These are phyloP conservation scores for Ogataea naganishii DNA, from an alignment of 805 yeast species.

Conservation along the genomic window DNA sequence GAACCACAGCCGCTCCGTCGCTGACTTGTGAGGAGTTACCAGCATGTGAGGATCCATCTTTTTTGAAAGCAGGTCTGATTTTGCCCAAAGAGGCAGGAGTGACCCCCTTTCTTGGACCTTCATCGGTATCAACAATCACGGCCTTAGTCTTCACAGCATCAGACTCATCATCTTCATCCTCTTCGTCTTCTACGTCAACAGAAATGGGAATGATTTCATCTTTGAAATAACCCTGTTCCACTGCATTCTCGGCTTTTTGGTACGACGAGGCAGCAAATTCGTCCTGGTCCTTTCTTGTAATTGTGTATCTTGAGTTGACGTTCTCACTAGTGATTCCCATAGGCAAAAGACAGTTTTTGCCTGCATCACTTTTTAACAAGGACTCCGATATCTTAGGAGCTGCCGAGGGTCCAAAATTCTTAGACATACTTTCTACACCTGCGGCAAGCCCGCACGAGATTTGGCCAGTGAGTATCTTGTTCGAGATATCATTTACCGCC, in stretches of 20 bases:
- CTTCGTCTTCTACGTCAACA: constrained; percentile 45
- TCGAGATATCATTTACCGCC: constrained; percentile 85
- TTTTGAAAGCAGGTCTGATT: constrained; percentile 79
- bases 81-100: constrained; percentile 68
- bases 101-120: constrained; percentile 86
- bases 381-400: constrained; percentile 49
- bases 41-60: constrained; percentile 83
- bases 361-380: constrained; percentile 34
- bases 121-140: constrained; percentile 29
- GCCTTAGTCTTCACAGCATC: constrained; percentile 24
- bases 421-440: constrained; percentile 94
- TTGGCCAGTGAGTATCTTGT: constrained; percentile 80
- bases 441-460: constrained; percentile 85
- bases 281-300: constrained; percentile 72
- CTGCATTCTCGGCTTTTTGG: constrained; percentile 75
- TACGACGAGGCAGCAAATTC: constrained; percentile 83
- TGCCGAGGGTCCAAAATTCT: constrained; percentile 75
- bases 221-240: constrained; percentile 62
- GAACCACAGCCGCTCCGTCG: constrained; percentile 65
- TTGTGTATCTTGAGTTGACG: constrained; percentile 58
- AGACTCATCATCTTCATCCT: constrained; percentile 51
- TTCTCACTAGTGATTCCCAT: constrained; percentile 97
- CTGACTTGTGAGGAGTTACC: constrained; percentile 84
- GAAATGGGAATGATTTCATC: constrained; percentile 84
- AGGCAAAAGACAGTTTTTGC: constrained; percentile 79